Conservation (phyloP, 2,329 filamentous ascomycete genomes). For the Venturiaceae sp. region DNA sequence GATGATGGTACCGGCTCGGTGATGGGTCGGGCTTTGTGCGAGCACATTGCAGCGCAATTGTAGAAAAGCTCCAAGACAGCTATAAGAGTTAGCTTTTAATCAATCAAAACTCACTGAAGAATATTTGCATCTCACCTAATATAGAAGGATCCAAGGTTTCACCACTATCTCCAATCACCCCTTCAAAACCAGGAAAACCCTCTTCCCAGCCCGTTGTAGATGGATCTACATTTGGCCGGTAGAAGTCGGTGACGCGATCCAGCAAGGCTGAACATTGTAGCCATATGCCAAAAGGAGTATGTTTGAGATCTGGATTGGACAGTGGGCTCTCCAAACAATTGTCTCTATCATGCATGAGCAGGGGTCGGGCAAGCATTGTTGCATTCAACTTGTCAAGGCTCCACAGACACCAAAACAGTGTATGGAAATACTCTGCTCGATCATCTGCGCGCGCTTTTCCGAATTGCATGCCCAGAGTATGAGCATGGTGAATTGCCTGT, state of each 20-base stretch:
- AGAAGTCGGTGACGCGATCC: constrained; percentile 37
- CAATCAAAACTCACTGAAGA: background rate
- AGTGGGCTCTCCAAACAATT: constrained; percentile 32
- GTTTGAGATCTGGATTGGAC: constrained; percentile 30
- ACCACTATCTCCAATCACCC: constrained; percentile 29
- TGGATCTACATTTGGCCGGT: constrained; percentile 30
- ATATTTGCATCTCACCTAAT: constrained; percentile 20
- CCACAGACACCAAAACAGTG: constrained; percentile 41
- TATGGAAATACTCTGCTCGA: constrained; percentile 30
- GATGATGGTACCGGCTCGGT: constrained; percentile 35
- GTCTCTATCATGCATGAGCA: constrained; percentile 38
- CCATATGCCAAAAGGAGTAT: constrained; percentile 38
- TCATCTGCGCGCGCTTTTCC: constrained; percentile 18
- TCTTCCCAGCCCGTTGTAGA: constrained; percentile 38
- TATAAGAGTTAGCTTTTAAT: constrained; percentile 15
- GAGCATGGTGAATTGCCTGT: constrained; percentile 39
- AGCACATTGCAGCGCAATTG: constrained; percentile 46
- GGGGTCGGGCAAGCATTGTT: constrained; percentile 35
- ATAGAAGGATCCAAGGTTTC: constrained; percentile 26
- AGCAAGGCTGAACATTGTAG: constrained; percentile 33
- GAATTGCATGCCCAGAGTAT: constrained; percentile 38
- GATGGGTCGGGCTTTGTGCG: constrained; percentile 39
- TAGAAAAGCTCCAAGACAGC: constrained; percentile 46
- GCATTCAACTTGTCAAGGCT: constrained; percentile 38
- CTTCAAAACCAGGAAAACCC: constrained; percentile 34